phyloP scores from a whole-genome alignment of 2,329 filamentous ascomycete genomes.

The Lojkania enalia region DNA sequence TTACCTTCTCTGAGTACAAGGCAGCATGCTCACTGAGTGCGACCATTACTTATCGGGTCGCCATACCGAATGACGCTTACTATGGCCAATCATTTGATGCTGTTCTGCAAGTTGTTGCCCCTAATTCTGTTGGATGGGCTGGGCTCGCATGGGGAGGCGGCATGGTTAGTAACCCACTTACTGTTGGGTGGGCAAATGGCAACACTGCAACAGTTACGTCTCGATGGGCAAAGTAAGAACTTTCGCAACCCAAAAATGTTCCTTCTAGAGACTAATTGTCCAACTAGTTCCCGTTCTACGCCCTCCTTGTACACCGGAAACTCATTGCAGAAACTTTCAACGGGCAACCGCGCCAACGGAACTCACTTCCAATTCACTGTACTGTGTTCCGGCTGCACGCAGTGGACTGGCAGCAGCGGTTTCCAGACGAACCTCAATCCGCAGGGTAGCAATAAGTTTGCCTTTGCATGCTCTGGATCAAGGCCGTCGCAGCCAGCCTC shows the following conservation, averaged over 20 bases:
- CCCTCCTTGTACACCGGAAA: slow-evolving; percentile 30
- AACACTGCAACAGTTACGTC: slow-evolving; percentile 30
- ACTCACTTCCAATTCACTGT: slow-evolving; percentile 39
- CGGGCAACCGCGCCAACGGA: slow-evolving; percentile 33
- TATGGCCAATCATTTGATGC: slow-evolving; percentile 26
- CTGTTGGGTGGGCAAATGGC: slow-evolving; percentile 34
- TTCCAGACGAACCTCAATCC: slow-evolving; percentile 22
- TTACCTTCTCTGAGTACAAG: slow-evolving; percentile 38
- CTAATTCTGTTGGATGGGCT: slow-evolving; percentile 32
- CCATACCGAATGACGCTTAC: slow-evolving; percentile 25
- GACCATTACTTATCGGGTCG: slow-evolving; percentile 36
- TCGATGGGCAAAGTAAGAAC: slow-evolving; percentile 35
- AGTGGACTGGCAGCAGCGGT: slow-evolving; percentile 22
- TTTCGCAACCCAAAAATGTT: no score
- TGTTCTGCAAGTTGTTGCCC: slow-evolving; percentile 35
- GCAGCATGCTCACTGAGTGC: slow-evolving; percentile 29
- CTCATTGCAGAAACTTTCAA: slow-evolving; percentile 25
- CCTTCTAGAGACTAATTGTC: neutral
- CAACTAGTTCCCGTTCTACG: slow-evolving; percentile 26
- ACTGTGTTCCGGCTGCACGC: slow-evolving; percentile 36
- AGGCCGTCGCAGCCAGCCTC: slow-evolving; percentile 26
- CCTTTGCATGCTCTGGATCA: slow-evolving; percentile 26
- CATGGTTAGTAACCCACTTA: slow-evolving; percentile 38
- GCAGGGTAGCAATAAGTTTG: slow-evolving; percentile 22
- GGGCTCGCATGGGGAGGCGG: slow-evolving; percentile 37